Evolutionary conservation across 2,329 filamentous ascomycete genomes (phyloP), one percentile per base, ranked within the genome.

Genomic region (Cladosporium sp.): DNA sequence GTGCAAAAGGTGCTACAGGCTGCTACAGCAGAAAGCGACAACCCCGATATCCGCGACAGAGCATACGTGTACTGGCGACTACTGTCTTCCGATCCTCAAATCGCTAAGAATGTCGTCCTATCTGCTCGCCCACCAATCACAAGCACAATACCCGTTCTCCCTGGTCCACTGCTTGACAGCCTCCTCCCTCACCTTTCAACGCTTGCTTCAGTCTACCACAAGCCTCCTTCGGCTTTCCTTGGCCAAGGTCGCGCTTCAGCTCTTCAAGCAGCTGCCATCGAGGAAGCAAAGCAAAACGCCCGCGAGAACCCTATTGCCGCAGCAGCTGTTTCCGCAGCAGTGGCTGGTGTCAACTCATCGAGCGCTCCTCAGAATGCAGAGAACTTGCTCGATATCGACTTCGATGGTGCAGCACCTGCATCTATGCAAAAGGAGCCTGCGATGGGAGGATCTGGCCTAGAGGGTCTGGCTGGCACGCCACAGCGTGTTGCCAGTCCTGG

Each of bases 41-140:
- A 99, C 77, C 94, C 95, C 0, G 95, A 99, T 80, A 96, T 98
- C 72, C 90, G 95, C 72, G 95, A 99, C 78, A 88, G 95, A 79
- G 95, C 95, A 65, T 99, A 98, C 76, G 92, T 98, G 49, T 99
- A 99, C 83, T 99, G 95, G 95, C 91, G 95, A 76, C 84, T 99
- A 60, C 84, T 99, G 10, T 98, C 95, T 26, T 95, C 92, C 65
- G 94, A 98, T 76, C 88, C 94, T 34, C 89, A 95, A 70, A 86
- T 96, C 68, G 93, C 95, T 66, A 97, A 96, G 86, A 93, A 87
- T 73, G 92, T 99, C 71, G 88, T 99, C 52, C 87, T 99, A 41
- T 96, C 95, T 4, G 91, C 96, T 72, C 97, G 97, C 78, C 95
- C 95, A 5, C 90, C 93, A 34, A 99, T 99, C 75, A 89, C 91